Evolutionary conservation across 2,329 filamentous ascomycete species (phyloP), one percentile per base, ranked within the genome.

Genomic region (Pyricularia sp.): DNA sequence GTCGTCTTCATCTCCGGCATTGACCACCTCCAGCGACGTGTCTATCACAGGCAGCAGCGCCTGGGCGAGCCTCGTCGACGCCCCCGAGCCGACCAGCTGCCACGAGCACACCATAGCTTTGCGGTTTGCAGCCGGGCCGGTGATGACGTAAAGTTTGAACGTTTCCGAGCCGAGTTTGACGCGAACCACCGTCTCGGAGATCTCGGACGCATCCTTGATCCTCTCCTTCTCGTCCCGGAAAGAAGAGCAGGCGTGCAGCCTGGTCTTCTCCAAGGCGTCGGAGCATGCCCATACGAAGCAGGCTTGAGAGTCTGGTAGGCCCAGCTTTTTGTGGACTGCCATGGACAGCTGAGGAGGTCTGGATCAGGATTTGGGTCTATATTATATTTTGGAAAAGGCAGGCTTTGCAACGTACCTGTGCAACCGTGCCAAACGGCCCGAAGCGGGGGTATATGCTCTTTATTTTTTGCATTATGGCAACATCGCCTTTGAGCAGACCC

Each of bases 401-500:
- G 11, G 33, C 31, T 42, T 50, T 42, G 9, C 3, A 33, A 33
- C 65, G 11, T n/a, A 68, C 66, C 63, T 68, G 58, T 42, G 33
- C 26, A 23, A 23, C 28, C 20, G 50, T 12, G n/a, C 65, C 61
- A 25, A 58, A 70, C 0, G 83, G 82, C 1, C 74, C 71, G 69
- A 84, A 82, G 4, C 83, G 79, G 12, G 83, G 83, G 65, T 85
- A 85, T 31, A 84, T 77, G 69, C 81, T 79, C 66, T 77, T 76
- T 1, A 84, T 64, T 23, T 67, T 74, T 42, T 73, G 64, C n/a
- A 83, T 68, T 1, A 79, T 66, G 12, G 72, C 69, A 31, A 69
- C 71, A 67, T 83, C 81, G 20, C 81, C 81, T 9, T 82, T 78
- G 10, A 82, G 90, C 42, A 84, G 71, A 4, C 73, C 73, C 64